Evolutionary conservation across 169 alveolate species (phyloP), one percentile per base, ranked within the genome.

Genomic region (Theileria annulata): DNA sequence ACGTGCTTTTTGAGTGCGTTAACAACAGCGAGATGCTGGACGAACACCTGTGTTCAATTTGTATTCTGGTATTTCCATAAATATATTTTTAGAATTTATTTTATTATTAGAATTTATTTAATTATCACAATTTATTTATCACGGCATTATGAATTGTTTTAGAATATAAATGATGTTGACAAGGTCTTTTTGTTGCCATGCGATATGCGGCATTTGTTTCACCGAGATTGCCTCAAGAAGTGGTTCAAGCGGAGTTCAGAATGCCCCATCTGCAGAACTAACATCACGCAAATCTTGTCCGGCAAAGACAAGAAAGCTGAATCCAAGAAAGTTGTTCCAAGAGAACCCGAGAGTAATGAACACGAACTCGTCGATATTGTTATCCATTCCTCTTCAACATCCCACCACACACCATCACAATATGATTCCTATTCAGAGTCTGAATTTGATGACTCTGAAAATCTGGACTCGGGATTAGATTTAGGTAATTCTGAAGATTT

Each of bases 231-330:
- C 31, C 85, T 90, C 27, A 64, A 76, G 33, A 86, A 77, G 47
- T 90, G 94, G 94, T 59, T 90, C 67, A 54, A 86, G 49, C 77
- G 89, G 42, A 90, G 92, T 60, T 77, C 81, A 42, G 84, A 77
- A n/a, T 90, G 94, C 67, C 94, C 94, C 13, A 90, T 90, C 17
- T 90, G 94, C 73, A 84, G 94, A 27, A 66, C 86, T 35, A 85
- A 90, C 75, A 79, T 90, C 23, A 88, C 75, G 21, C 85, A 70
- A 25, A 66, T 83, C 5, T 30, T 86, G 10, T 15, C 30, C 8
- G 25, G 27, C 13, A 23, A 70, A 37, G 63, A 23, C 58, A 58
- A 70, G 76, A 25, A 15, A 17, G 62, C 15, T 0, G 48, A 21
- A 68, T 15, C 10, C 59, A 37, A 66, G 47, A 27, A 12, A 15